Evolutionary conservation across 441 rosid genomes (phyloP), one percentile per base, ranked within the genome.

Genomic region (Lepidium campestre): DNA sequence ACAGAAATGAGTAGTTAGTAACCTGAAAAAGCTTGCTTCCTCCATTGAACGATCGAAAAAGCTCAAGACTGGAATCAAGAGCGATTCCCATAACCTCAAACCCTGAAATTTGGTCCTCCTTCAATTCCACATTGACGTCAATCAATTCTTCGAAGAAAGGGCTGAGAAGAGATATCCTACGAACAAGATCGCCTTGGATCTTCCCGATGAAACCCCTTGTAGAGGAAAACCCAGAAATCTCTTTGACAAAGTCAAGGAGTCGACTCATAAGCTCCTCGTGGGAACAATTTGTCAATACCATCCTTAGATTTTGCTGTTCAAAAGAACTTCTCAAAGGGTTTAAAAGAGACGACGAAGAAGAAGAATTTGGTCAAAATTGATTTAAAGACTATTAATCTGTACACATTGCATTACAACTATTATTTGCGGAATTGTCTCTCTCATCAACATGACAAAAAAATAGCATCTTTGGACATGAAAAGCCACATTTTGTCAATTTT

Each of bases 21-120:
- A 90, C 97, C 97, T 83, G 88, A 68, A 77, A 84, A 60, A 93
- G 68, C 80, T 91, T 91, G 83, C 97, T 93, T 34, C 95, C 97
- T 57, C 68, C 82, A 75, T 76, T 75, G 64, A 75, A 64, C 23
- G 91, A 79, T 58, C 82, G 82, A 66, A 93, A 82, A 75, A 82
- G 82, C 71, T 75, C 82, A 23, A 75, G 39, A 45, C 93, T 81
- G 17, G 93, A 85, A 85, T 77, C 87, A 66, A 91, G 71, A 72
- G 85, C 82, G 63, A 53, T 36, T 25, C 58, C 61, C 82, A 91
- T 20, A 49, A 68, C 56, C 70, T 85, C 80, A 41, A 93, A 84
- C 39, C 91, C 88, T 52, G 42, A 32, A 71, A 80, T 49, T 32
- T 63, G 80, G n/a, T 86, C 86, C 12, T 83, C 76, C 7, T 67